Base-by-base conservation (phyloP, 345 rosid genomes). In the Sonneratia alba region DNA sequence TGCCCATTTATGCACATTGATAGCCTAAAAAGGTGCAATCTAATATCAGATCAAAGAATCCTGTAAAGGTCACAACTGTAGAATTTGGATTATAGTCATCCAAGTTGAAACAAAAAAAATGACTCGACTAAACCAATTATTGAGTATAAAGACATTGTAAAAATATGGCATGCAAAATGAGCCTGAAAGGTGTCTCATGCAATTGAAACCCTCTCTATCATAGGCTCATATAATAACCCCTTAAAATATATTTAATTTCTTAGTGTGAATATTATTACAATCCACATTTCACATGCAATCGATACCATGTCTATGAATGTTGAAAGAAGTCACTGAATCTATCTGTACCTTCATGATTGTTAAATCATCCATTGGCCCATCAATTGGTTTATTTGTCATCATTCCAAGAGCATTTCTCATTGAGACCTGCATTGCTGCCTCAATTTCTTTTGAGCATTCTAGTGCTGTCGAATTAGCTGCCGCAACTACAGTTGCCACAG, bases 361-460 rank as follows among this genome's bases (percentile, higher is more conserved):
- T 80, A 91, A 78, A 79, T 92, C 99, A 82, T 96, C 99, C 87
- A 96, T 79, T 51, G 98, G 97, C 77, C 88, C 95, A 73, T 92
- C 99, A 32, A 73, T 76, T 40, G 87, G 77, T 82, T 77, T 85
- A 78, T 77, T 84, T 71, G 86, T 75, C 36, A 88, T 77, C 69
- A 87, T 78, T 77, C 94, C 94, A 56, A 92, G 78, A 18, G 97
- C 89, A 83, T 86, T 92, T 85, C 96, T 96, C 89, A 92, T 83
- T 67, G 97, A 91, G 62, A 96, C 83, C 84, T 96, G 96, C 98
- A 96, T 96, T 72, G 99, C 97, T 14, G 91, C 93, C 85, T 96
- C 96, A 74, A 96, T 96, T 81, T 96, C 99, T 83, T 86, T 96
- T 65, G 99, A 91, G 78, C 97, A 86, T 86, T 91, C 97, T 79